Base-by-base conservation (phyloP, 108 stramenopile species). In the Tribonema minus region DNA sequence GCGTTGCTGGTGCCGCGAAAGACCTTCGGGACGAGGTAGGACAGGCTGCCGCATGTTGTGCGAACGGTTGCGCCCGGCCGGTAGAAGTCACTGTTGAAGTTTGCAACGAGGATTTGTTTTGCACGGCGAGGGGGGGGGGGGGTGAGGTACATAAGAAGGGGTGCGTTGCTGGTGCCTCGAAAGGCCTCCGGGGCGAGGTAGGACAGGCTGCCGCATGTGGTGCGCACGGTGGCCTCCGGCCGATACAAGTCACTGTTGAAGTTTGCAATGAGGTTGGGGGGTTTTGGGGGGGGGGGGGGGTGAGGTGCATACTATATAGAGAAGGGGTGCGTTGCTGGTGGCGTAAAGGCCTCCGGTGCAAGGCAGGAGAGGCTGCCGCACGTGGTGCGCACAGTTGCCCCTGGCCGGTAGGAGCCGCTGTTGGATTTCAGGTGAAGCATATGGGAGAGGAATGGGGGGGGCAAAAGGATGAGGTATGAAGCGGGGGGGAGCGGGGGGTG, bases 321-420 rank as follows among this genome's bases (percentile, higher is more conserved):
- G 20, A 54, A 54, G 20, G 46, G 9, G 46, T 15, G 20, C 46
- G 46, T 54, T 54, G 20, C 46, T 15, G 46, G 46, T 9, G 20
- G 15, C 20, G 15, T 54, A 54, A n/a, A n/a, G n/a, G n/a, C 76
- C 81, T 85, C 84, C 15, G 84, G 84, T 6, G 84, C 84, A 1
- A 85, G 71, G 76, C 72, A 85, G 35, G 75, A 77, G 7, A 85
- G 67, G 27, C 80, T 73, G 4, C 84, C 84, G 80, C 84, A 85
- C 35, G 41, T 81, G 27, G 79, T 72, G 28, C 80, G 62, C 84
- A 85, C 37, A 29, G 64, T 37, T 4, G 81, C 81, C 25, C 84
- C 84, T 6, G 84, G 84, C 6, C 84, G 65, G 58, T 82, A 85
- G 61, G 81, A 85, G 34, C 67, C 81, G 34, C 72, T 75, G 46